phyloP scores from a whole-genome alignment of 768 basidiomycete genomes.

The Auricularia cornea region DNA sequence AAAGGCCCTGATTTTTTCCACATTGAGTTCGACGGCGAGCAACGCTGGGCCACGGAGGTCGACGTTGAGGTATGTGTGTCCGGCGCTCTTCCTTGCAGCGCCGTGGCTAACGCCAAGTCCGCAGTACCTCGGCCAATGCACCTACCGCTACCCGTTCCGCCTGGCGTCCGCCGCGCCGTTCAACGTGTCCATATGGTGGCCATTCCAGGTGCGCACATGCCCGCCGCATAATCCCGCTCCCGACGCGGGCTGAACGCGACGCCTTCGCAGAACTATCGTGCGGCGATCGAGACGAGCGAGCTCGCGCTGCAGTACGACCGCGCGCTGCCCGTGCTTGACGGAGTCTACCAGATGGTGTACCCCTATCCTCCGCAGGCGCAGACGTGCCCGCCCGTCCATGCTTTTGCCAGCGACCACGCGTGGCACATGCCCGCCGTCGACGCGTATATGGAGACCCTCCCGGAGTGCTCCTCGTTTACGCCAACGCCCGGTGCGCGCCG shows the following conservation, averaged over 20 bases:
- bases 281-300: neutral
- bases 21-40: neutral
- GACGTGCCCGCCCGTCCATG: neutral
- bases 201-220: neutral
- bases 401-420: neutral
- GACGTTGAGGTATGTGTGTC: neutral
- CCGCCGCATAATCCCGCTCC: no score
- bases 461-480: neutral
- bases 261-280: conserved; percentile 1
- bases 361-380: neutral
- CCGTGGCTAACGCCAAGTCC: neutral
- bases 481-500: neutral
- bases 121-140: neutral
- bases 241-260: no score
- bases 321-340: neutral
- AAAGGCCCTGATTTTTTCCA: conserved; percentile 1
- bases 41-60: neutral
- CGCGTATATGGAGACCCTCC: neutral
- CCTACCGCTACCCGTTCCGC: neutral
- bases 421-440: neutral
- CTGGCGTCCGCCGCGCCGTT: neutral
- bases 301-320: neutral
- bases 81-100: neutral
- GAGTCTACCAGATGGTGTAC: neutral
- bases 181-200: neutral